These are phyloP conservation scores for Arthrinium puccinioides DNA, from an alignment of 2,329 filamentous ascomycete genomes.

Conservation along the genomic window DNA sequence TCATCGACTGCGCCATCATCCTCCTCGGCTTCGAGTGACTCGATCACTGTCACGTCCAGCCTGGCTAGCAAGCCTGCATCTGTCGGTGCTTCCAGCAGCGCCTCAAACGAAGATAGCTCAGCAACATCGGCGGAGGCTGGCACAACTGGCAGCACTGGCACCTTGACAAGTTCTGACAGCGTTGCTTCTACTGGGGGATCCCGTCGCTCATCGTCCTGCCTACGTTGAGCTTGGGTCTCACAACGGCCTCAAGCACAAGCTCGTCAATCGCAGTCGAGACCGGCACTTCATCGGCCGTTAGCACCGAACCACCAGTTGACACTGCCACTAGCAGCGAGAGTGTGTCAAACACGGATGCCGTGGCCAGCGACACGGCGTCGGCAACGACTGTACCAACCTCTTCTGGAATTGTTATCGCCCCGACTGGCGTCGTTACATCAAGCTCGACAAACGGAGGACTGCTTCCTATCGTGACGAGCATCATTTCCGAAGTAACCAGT, in stretches of 20 bases:
- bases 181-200: too few relatives aligned
- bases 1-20: background rate
- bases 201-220: too few relatives aligned
- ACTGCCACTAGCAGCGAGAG: too few relatives aligned
- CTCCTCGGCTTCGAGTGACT: background rate
- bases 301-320: too few relatives aligned
- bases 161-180: too few relatives aligned
- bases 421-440: background rate
- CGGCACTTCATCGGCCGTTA: background rate
- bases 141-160: too few relatives aligned
- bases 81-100: too few relatives aligned
- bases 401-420: background rate
- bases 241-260: too few relatives aligned
- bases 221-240: background rate
- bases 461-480: background rate
- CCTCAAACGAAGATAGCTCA: too few relatives aligned
- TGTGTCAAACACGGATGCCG: constrained; percentile 8
- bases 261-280: background rate
- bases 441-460: background rate
- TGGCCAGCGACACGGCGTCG: background rate
- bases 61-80: too few relatives aligned
- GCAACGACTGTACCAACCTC: background rate
- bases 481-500: constrained; percentile 5
- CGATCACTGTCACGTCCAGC: too few relatives aligned
- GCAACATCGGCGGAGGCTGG: too few relatives aligned